These are phyloP conservation scores for Quercus robur DNA, from an alignment of 306 rosid species.

Conservation along the genomic window DNA sequence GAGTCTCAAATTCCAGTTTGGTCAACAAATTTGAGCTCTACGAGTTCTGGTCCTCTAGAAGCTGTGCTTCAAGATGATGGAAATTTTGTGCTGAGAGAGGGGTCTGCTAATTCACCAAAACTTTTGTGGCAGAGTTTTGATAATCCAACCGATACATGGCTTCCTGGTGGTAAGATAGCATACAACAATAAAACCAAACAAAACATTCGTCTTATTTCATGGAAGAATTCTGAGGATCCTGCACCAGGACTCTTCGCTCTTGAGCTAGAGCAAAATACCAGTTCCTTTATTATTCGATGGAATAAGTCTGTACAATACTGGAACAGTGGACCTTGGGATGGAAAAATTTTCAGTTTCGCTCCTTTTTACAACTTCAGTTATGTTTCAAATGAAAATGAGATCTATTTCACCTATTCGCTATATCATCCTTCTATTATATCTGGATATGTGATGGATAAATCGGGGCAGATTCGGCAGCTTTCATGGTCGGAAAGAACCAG, in stretches of 20 bases:
- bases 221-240: slow-evolving; percentile 52
- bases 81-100: slow-evolving; percentile 44
- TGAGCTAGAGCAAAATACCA: slow-evolving; percentile 22
- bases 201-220: slow-evolving; percentile 45
- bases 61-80: slow-evolving; percentile 48
- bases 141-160: slow-evolving; percentile 55
- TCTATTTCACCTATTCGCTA: slow-evolving; percentile 44
- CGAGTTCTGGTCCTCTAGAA: slow-evolving; percentile 19
- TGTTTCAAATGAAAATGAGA: slow-evolving; percentile 38
- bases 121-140: slow-evolving; percentile 62
- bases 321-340: slow-evolving; percentile 50
- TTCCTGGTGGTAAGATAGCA: slow-evolving; percentile 44
- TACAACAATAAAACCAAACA: slow-evolving; percentile 37
- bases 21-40: slow-evolving; percentile 52
- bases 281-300: slow-evolving; percentile 25
- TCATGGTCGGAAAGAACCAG: slow-evolving; percentile 22
- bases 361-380: slow-evolving; percentile 37
- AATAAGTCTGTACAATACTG: slow-evolving; percentile 39
- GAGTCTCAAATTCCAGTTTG: slow-evolving; percentile 39
- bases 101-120: slow-evolving; percentile 11
- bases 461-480: slow-evolving; percentile 36
- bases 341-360: slow-evolving; percentile 28
- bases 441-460: slow-evolving; percentile 23
- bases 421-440: slow-evolving; percentile 13
- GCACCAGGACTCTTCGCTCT: slow-evolving; percentile 45